Evolutionary conservation across 345 rosid species (phyloP).

Genomic region (Aethionema arabicum): DNA sequence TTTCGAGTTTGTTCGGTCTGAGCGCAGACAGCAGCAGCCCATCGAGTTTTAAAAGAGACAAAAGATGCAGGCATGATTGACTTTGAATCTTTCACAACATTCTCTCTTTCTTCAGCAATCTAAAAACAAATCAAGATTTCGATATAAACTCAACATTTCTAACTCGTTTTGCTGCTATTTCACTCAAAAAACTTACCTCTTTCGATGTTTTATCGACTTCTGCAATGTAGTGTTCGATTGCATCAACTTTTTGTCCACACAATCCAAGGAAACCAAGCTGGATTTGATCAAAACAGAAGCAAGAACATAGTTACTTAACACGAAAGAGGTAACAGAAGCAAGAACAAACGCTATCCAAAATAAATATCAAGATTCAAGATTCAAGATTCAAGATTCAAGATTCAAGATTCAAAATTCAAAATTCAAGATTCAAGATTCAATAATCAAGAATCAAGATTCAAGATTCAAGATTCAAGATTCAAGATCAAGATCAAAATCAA

Average conservation of each 20-base stretch:
- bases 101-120: constrained; percentile 66
- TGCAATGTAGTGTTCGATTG: constrained; percentile 58
- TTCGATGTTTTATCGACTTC: constrained; percentile 65
- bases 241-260: constrained; percentile 77
- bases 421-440: too few relatives aligned
- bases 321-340: constrained; percentile 17
- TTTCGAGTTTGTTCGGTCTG: constrained; percentile 88
- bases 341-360: constrained; percentile 9
- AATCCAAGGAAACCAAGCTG: constrained; percentile 93
- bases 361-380: neutral
- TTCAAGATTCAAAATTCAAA: too few relatives aligned
- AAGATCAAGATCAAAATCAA: too few relatives aligned
- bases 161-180: too few relatives aligned
- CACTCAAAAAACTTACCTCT: constrained; percentile 54
- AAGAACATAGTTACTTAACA: constrained; percentile 17
- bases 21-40: constrained; percentile 98
- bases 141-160: neutral
- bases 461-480: too few relatives aligned
- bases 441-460: too few relatives aligned
- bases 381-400: too few relatives aligned
- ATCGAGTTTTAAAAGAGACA: constrained; percentile 89
- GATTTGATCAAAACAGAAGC: constrained; percentile 18
- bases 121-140: constrained; percentile 37
- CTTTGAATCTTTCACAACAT: constrained; percentile 65
- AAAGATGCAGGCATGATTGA: constrained; percentile 88